These are phyloP conservation scores for Pilasporangium apinafurcum DNA, from an alignment of 352 stramenopile genomes.

Conservation along the genomic window DNA sequence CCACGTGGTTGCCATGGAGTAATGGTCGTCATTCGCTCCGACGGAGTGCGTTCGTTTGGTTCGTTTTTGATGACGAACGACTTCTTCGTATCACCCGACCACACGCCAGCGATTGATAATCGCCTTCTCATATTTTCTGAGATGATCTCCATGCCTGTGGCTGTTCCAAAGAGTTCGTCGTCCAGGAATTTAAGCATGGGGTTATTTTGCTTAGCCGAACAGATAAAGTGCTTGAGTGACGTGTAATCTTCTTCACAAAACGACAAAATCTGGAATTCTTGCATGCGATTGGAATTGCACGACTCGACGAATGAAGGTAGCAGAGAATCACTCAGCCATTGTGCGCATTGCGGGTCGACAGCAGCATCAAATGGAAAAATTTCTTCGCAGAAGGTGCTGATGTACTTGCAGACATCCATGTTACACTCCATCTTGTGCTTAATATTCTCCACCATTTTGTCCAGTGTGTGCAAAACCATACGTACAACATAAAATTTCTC, in stretches of 20 bases:
- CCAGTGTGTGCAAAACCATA: conserved; percentile 67
- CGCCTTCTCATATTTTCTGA: conserved; percentile 63
- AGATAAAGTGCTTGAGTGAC: conserved; percentile 64
- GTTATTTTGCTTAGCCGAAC: conserved; percentile 52
- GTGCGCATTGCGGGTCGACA: conserved; percentile 60
- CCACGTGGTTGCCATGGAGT: conserved; percentile 50
- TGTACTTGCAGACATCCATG: conserved; percentile 51
- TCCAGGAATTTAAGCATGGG: conserved; percentile 61
- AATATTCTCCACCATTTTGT: conserved; percentile 71
- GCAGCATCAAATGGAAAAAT: conserved; percentile 61
- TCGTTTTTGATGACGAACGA: conserved; percentile 59
- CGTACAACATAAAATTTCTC: conserved; percentile 51
- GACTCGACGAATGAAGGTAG: conserved; percentile 68
- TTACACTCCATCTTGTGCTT: conserved; percentile 68
- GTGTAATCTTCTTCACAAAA: conserved; percentile 72
- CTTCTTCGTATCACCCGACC: conserved; percentile 46
- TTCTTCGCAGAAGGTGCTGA: conserved; percentile 52
- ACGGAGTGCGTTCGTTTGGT: conserved; percentile 16
- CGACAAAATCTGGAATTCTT: conserved; percentile 51
- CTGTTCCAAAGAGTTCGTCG: conserved; percentile 62
- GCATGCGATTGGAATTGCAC: conserved; percentile 41
- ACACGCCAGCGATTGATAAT: conserved; percentile 71
- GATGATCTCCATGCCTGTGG: conserved; percentile 72
- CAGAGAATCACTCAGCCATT: conserved; percentile 66
- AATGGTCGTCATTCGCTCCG: conserved; percentile 27